Evolutionary conservation across 225 moss, liverwort and hornwort genomes (phyloP), one percentile per base, ranked within the genome.

Genomic region (Climacium dendroides): DNA sequence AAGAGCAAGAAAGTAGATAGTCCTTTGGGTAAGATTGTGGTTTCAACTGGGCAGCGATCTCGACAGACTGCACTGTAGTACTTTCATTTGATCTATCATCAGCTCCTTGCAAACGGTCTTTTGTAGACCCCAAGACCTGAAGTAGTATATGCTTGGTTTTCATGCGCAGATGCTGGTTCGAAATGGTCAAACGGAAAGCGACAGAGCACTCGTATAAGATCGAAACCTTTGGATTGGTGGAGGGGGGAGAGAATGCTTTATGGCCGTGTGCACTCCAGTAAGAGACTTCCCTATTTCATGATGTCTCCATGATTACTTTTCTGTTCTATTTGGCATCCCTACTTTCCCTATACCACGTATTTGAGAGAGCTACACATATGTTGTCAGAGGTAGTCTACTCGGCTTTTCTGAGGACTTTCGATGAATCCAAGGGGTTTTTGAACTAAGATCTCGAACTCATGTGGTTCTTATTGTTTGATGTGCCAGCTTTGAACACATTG

Each of bases 151-250:
- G 80, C 59, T 88, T 89, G 83, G 67, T 70, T 87, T 81, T 53
- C 43, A 64, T 80, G 79, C 79, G 89, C 93, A 93, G 94, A 90
- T 89, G 94, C 94, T 87, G 94, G 94, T 74, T 90, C 94, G 74
- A 93, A 94, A 70, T 94, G 94, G 94, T 77, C 91, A 55, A 89
- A 94, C 57, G 94, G 94, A 70, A 87, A 91, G 86, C 92, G 94
- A 72, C 75, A 89, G 86, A 94, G 94, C 85, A 93, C 94, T 81
- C 94, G 94, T 60, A 94, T 92, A 78, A 90, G 82, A 85, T 94
- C 92, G 52, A 93, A 94, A 74, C 94, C 94, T 86, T 85, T 94
- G 88, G 94, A 94, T 86, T 94, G 92, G 91, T 94, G 94, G 94
- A 94, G 94, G 85, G 94, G 94, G 60, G 94, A 94, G 90, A 90